Base-by-base conservation (phyloP, 495 filamentous ascomycete genomes). In the Penicillium parvum region DNA sequence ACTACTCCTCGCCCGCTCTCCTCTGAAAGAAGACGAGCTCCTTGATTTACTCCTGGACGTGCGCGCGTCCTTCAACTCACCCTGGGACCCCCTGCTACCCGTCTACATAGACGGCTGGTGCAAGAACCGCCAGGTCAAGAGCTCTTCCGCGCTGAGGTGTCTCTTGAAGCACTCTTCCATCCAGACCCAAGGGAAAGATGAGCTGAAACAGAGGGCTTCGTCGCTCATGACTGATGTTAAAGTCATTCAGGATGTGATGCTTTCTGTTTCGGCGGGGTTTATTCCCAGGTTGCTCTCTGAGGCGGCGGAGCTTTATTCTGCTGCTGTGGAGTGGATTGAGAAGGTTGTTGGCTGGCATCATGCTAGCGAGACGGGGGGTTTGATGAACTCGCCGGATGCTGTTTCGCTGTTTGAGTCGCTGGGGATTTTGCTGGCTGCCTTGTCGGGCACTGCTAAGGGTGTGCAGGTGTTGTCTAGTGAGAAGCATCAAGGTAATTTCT, bases 71-170 rank as follows among this genome's bases (percentile, higher is more conserved):
- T 73, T 73, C 36, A 63, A 53, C 25, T 58, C 73, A 51, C 65
- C 64, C 44, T 75, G 83, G 61, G 85, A 89, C 48, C 80, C 81
- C 16, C 71, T 84, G 32, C 61, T 85, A 16, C 70, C 74, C 4
- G 66, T 75, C 14, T 90, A 89, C 63, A 58, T 85, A 21, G 71
- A 83, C 57, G 69, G 70, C 10, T 70, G 89, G 19, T 71, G 81
- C 22, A 69, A 73, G 25, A 57, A 65, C 30, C 70, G 71, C 7
- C 56, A 71, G 42, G 65, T 84, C 21, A 76, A 81, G 44, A 65
- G 69, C 4, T 67, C 77, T 0, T 72, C 76, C 7, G 69, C 85
- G 2, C 65, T 89, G 43, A 52, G 61, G n/a, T 74, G 71, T 4
- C 60, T 87, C 3, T 72, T 81, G 49, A 72, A 73, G 29, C 78